Evolutionary conservation across 1,284 basidiomycete genomes (phyloP), one percentile per base, ranked within the genome.

Genomic region (Sporisorium scitamineum): DNA sequence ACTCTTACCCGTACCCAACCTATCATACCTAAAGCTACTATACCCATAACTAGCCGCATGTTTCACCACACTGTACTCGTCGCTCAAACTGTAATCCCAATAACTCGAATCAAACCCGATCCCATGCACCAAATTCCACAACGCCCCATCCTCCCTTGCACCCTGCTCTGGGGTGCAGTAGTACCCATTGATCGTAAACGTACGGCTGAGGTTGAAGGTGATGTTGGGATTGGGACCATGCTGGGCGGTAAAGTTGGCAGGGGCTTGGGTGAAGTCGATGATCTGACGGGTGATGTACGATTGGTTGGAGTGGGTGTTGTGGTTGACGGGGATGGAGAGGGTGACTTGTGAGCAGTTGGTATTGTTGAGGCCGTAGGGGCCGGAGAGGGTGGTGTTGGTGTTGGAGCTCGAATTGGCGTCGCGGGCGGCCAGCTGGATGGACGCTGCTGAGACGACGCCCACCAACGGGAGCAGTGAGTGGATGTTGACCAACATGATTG

Each of bases 1-100:
- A 7, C 83, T 82, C 48, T 65, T 42, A 74, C 86, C 79, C 11
- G 65, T 70, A 68, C 86, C 86, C 9, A 87, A 73, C 48, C 86
- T 69, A 54, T 87, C 86, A 57, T 85, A 87, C 26, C 81, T 66
- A 47, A 87, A 76, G 10, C 58, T 63, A n/a, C 61, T 41, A 42
- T 76, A 76, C 7, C 78, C 78, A 39, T 76, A 64, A 39, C 65
- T 70, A 1, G 78, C 76, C 14, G 78, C 78, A n/a, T 72, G 68
- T 32, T 63, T 58, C 10, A 78, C 67, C 39, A 78, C 57, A 16
- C 66, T 72, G 53, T 80, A 80, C 24, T 70, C 56, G 16, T 41
- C 34, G 9, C 45, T 20, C 24, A 64, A 26, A 1, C 32, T 31
- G 53, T 59, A 80, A 42, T 80, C 60, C 78, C 78, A 80, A 53